phyloP scores from a whole-genome alignment of 2,329 filamentous ascomycete genomes.

The Paraphaeosphaeria minitans region DNA sequence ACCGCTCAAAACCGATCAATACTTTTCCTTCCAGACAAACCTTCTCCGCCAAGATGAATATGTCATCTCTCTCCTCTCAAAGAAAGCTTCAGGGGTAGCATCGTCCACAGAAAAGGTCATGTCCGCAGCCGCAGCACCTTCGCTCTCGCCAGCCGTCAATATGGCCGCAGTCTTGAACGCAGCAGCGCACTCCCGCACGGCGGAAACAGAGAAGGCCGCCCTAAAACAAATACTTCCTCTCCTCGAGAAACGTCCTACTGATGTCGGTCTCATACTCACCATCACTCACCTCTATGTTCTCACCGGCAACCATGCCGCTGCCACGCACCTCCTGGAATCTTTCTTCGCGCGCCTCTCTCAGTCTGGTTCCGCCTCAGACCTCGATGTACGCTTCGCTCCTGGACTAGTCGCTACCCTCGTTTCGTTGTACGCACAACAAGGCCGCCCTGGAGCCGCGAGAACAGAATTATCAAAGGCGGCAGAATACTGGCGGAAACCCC shows the following conservation, averaged over 20 bases:
- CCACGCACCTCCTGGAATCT: slow-evolving; percentile 74
- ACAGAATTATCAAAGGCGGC: slow-evolving; percentile 79
- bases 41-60: slow-evolving; percentile 67
- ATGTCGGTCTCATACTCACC: slow-evolving; percentile 80
- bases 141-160: slow-evolving; percentile 58
- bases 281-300: slow-evolving; percentile 81
- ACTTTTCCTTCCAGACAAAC: slow-evolving; percentile 73
- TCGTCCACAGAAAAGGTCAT: slow-evolving; percentile 59
- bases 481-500: slow-evolving; percentile 70
- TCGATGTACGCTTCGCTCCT: slow-evolving; percentile 78
- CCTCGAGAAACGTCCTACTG: slow-evolving; percentile 74
- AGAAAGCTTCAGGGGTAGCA: slow-evolving; percentile 71
- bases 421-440: slow-evolving; percentile 76
- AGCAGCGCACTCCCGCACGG: slow-evolving; percentile 71
- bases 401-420: slow-evolving; percentile 82
- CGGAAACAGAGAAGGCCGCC: slow-evolving; percentile 65
- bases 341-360: slow-evolving; percentile 76
- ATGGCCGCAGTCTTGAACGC: slow-evolving; percentile 70
- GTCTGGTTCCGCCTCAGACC: slow-evolving; percentile 60
- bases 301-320: slow-evolving; percentile 72
- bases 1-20: slow-evolving; percentile 63
- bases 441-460: slow-evolving; percentile 73
- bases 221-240: slow-evolving; percentile 72
- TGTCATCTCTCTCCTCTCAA: slow-evolving; percentile 67
- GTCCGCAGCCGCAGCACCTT: slow-evolving; percentile 51